These are phyloP conservation scores for Lippia alba DNA, from an alignment of 305 asterid genomes.

Conservation along the genomic window DNA sequence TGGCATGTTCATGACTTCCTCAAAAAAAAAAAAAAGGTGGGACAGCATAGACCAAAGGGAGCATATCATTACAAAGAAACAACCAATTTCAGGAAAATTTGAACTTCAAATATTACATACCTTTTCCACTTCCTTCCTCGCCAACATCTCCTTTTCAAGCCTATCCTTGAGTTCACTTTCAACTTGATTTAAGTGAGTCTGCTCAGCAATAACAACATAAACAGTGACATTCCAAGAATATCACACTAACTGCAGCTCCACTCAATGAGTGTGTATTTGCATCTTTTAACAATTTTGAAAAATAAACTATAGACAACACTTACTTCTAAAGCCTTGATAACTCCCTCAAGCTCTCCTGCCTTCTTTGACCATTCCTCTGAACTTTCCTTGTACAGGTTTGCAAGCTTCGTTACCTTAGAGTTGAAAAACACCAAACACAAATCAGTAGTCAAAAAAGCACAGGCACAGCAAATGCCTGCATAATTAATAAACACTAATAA, in stretches of 20 bases:
- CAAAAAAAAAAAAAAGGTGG: not conserved
- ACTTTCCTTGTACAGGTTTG: slow-evolving; percentile 87
- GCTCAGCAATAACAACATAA: slow-evolving; percentile 36
- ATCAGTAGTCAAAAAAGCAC: slow-evolving; percentile 21
- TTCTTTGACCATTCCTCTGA: slow-evolving; percentile 96
- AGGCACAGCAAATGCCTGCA: not conserved
- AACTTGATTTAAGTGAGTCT: slow-evolving; percentile 81
- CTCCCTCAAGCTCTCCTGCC: slow-evolving; percentile 98
- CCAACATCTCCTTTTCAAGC: slow-evolving; percentile 74
- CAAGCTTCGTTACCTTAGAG: slow-evolving; percentile 70
- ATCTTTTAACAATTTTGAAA: slow-evolving; percentile 9
- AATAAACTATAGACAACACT: slow-evolving; percentile 35
- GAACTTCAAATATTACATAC: slow-evolving; percentile 39
- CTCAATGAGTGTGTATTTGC: not conserved
- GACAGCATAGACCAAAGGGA: not conserved
- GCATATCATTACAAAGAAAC: slow-evolving; percentile 7
- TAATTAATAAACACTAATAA: not conserved
- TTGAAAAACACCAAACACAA: slow-evolving; percentile 25
- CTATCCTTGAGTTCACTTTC: slow-evolving; percentile 77
- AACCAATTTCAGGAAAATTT: slow-evolving; percentile 1
- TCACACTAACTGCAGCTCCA: slow-evolving; percentile 14
- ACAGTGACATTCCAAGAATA: slow-evolving; percentile 30
- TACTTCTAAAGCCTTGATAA: slow-evolving; percentile 93
- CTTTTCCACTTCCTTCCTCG: slow-evolving; percentile 72
- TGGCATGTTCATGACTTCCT: not conserved